Evolutionary conservation across 768 basidiomycete genomes (phyloP).

Genomic region (Lyophyllum decastes): DNA sequence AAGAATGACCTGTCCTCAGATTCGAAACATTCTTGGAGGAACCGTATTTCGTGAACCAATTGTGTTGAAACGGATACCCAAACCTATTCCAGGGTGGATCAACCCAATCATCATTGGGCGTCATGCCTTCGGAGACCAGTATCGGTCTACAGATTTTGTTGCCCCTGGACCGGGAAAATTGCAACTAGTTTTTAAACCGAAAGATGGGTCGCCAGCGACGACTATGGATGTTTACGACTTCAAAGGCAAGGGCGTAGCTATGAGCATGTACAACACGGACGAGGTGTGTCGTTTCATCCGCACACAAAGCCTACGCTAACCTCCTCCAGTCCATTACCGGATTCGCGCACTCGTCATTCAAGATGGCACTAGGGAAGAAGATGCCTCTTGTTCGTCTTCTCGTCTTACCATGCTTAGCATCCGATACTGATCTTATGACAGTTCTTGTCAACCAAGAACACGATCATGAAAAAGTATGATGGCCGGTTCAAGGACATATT

Average conservation of each 20-base stretch:
- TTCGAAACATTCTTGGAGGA: constrained; percentile 96
- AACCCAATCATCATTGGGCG: constrained; percentile 97
- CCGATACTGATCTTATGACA: constrained; percentile 24
- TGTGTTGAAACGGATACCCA: constrained; percentile 86
- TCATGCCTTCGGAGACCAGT: constrained; percentile 98
- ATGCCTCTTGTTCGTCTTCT: constrained; percentile 61
- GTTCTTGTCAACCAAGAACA: constrained; percentile 99
- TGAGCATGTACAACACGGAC: constrained; percentile 99
- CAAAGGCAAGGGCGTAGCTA: constrained; percentile 87
- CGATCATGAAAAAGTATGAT: constrained; percentile 96
- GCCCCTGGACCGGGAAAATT: constrained; percentile 92
- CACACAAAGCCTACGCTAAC: neutral
- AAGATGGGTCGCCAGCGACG: constrained; percentile 67
- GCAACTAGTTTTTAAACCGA: constrained; percentile 87
- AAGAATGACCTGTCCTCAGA: constrained; percentile 41
- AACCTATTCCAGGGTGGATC: constrained; percentile 94
- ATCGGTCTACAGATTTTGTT: constrained; percentile 91
- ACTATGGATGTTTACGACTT: constrained; percentile 90
- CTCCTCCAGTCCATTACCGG: constrained; percentile 76
- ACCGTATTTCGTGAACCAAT: constrained; percentile 99
- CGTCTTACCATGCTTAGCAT: neutral
- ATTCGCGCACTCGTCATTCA: constrained; percentile 97
- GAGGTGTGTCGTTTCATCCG: constrained; percentile 50
- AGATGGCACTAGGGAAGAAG: constrained; percentile 86
- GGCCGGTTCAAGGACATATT: constrained; percentile 99